Base-by-base conservation (phyloP, 1,284 basidiomycete genomes). In the Rhodotorula sp. region DNA sequence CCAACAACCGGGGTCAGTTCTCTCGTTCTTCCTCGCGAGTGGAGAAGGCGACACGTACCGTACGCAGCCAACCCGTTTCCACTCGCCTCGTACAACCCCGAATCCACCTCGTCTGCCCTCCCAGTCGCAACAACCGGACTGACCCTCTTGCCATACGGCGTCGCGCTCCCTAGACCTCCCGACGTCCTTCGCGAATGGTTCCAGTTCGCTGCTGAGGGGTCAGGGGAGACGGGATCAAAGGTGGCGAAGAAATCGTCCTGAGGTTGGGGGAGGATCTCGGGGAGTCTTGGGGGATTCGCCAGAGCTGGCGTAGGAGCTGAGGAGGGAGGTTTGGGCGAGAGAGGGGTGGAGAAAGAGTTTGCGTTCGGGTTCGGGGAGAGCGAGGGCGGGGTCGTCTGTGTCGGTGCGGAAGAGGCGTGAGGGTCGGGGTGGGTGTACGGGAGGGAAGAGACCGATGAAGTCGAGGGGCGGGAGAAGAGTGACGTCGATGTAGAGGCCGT, bases 171-270 rank as follows among this genome's bases (percentile, higher is more conserved):
- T 0, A 27, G 46, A 3, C 48, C 60, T 5, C 15, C 27, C 46
- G 29, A 48, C 4, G 22, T 22, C 19, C 39, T 44, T 13, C 39
- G 11, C 39, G 39, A 44, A 17, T 44, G 6, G 8, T 36, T 6
- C 36, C 36, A 36, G 8, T 13, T 13, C 36, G 36, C 36, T 36
- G 39, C 3, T 17, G 39, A 44, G 39, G 6, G 36, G 13, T 44
- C 39, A 15, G 39, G 39, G 13, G 39, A 44, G 39, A 44, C 13
- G 39, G 39, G 39, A 17, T 59, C 39, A 30, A 47, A 60, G 24
- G 55, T 48, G 49, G 64, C 60, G 59, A 72, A 68, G 58, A 74
- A 74, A 48, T 74, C 73, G n/a, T 51, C 70, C 70, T 22, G 52
- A 27, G 11, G 53, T 22, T 13, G 51, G 39, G 59, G 46, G 13